These are phyloP conservation scores for Globisporangium echinulatum DNA, from an alignment of 352 stramenopile species.

Conservation along the genomic window DNA sequence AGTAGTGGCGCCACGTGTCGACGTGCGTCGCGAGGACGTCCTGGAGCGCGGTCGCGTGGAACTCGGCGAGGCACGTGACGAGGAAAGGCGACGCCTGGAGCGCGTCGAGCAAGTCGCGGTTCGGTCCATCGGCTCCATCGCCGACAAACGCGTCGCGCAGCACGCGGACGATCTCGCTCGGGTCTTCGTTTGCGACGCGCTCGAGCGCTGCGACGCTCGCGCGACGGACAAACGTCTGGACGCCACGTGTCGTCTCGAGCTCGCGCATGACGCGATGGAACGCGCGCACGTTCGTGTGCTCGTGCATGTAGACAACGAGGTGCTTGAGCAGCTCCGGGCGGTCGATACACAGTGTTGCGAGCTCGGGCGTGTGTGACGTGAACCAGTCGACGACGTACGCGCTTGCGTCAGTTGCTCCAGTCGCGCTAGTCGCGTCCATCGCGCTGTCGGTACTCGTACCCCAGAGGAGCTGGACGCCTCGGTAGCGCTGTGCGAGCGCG, in stretches of 20 bases:
- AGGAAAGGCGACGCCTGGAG: slow-evolving; percentile 49
- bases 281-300: slow-evolving; percentile 29
- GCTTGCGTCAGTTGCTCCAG: slow-evolving; percentile 1
- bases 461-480: slow-evolving; percentile 60
- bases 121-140: slow-evolving; percentile 17
- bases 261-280: slow-evolving; percentile 68
- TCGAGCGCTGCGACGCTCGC: slow-evolving; percentile 46
- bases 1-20: slow-evolving; percentile 57
- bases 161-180: slow-evolving; percentile 34
- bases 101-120: slow-evolving; percentile 46
- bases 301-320: slow-evolving; percentile 62
- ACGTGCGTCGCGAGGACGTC: slow-evolving; percentile 60
- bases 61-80: slow-evolving; percentile 48
- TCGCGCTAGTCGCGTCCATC: background rate
- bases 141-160: slow-evolving; percentile 50
- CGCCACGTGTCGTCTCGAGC: slow-evolving; percentile 44
- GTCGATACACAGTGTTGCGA: slow-evolving; percentile 44
- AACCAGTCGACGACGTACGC: slow-evolving; percentile 57
- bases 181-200: slow-evolving; percentile 52
- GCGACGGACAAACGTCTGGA: slow-evolving; percentile 54
- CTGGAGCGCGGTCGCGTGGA: slow-evolving; percentile 52
- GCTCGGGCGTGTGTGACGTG: slow-evolving; percentile 37
- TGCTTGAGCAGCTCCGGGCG: slow-evolving; percentile 49
- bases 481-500: slow-evolving; percentile 35
- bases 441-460: slow-evolving; percentile 18